These are phyloP conservation scores for Teratosphaeria pseudoeucalypti DNA, from an alignment of 2,329 filamentous ascomycete species.

Conservation along the genomic window DNA sequence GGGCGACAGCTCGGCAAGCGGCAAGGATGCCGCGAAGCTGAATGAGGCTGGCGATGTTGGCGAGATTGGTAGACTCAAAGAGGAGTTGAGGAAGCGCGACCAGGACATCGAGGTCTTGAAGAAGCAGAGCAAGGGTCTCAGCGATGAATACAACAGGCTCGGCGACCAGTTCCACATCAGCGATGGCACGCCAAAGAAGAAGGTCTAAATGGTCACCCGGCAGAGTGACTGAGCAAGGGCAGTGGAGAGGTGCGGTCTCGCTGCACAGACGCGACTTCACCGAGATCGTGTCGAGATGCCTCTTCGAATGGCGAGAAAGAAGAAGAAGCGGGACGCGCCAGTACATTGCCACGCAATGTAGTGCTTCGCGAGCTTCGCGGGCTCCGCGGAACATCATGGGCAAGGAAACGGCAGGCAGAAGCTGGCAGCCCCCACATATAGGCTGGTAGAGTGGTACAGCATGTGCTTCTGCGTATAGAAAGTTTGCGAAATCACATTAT, in stretches of 20 bases:
- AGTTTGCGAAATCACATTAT: too few species aligned
- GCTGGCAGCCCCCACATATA: too few species aligned
- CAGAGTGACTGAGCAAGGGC: neutral
- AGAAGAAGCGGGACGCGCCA: neutral
- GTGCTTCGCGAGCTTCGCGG: neutral
- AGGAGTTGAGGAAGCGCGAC: constrained; percentile 63
- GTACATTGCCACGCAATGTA: neutral
- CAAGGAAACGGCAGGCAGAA: too few species aligned
- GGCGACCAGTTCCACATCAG: constrained; percentile 67
- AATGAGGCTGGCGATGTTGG: constrained; percentile 62
- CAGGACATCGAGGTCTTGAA: constrained; percentile 76
- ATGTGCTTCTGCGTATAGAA: too few species aligned
- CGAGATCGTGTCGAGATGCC: neutral
- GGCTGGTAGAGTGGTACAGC: too few species aligned
- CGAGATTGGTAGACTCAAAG: constrained; percentile 59
- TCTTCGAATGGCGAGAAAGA: neutral
- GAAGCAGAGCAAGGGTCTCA: constrained; percentile 80
- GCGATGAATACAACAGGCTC: constrained; percentile 74
- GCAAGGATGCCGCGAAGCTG: constrained; percentile 60
- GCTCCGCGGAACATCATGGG: too few species aligned
- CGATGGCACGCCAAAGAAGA: constrained; percentile 44
- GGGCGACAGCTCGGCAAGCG: constrained; percentile 45
- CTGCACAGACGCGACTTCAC: neutral
- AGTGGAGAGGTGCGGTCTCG: neutral
- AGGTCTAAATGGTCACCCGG: constrained; percentile 28